Percentiles rank a stretch among this genome's conserved stretches.
phyloP scores from a whole-genome alignment of 805 yeast species.

The Sugiyamaella chiloensis region DNA sequence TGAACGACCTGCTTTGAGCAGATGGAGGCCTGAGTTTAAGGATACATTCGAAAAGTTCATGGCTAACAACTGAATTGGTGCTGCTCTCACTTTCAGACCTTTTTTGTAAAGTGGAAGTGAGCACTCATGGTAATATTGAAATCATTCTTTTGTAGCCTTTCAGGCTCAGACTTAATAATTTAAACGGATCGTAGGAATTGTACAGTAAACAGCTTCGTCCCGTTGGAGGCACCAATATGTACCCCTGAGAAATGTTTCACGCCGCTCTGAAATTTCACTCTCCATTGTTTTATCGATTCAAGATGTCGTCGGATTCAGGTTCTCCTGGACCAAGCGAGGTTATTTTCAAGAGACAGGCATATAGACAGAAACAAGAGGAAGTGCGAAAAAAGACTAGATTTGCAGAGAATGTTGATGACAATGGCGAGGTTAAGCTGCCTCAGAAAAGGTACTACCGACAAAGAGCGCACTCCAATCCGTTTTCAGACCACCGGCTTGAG shows the following conservation, averaged over 20 bases:
- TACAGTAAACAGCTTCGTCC: too few relatives aligned
- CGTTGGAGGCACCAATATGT: too few relatives aligned
- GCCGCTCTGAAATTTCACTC: neutral
- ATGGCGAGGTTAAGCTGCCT: conserved; percentile 48
- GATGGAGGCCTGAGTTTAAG: conserved; percentile 24
- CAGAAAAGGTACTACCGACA: conserved; percentile 82
- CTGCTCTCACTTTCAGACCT: too few relatives aligned
- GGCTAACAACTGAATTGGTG: conserved; percentile 3
- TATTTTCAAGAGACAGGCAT: conserved; percentile 33
- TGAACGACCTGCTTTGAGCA: conserved; percentile 26
- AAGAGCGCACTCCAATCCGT: conserved; percentile 96
- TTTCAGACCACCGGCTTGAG: conserved; percentile 88
- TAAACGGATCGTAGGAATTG: too few relatives aligned
- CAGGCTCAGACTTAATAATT: too few relatives aligned
- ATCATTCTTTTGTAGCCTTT: too few relatives aligned
- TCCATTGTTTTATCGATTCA: neutral
- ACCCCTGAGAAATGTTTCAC: too few relatives aligned
- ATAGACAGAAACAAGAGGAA: conserved; percentile 46
- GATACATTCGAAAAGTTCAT: conserved; percentile 9
- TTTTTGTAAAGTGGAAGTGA: too few relatives aligned
- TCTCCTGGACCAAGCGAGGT: too few relatives aligned
- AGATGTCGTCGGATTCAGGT: too few relatives aligned
- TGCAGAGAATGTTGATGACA: conserved; percentile 27
- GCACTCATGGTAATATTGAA: too few relatives aligned
- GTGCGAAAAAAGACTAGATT: conserved; percentile 47